Conservation (phyloP, 2,329 filamentous ascomycete genomes). For the Hypoxylon sp. region DNA sequence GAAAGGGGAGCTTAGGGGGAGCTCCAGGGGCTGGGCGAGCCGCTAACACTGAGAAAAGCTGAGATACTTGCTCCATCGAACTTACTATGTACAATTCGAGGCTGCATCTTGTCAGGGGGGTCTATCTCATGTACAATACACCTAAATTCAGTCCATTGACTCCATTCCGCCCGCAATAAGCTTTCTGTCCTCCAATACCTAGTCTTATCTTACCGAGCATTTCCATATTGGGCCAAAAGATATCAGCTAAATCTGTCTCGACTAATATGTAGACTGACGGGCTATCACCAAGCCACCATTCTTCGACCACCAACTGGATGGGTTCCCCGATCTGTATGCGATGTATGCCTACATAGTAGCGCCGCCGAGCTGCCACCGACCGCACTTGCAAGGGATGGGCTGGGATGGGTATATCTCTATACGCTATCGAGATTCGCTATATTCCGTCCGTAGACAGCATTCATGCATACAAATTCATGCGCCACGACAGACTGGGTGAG, state of each 20-base stretch:
- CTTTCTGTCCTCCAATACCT: slow-evolving; percentile 24
- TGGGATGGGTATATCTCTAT: background rate
- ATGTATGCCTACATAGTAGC: slow-evolving; percentile 2
- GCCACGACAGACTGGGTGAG: slow-evolving; percentile 11
- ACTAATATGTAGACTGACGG: background rate
- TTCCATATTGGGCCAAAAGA: background rate
- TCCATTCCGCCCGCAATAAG: slow-evolving; percentile 27
- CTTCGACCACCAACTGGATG: slow-evolving; percentile 1
- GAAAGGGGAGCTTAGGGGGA: background rate
- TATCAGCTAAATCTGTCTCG: slow-evolving; percentile 2
- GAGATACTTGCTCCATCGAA: slow-evolving; percentile 23
- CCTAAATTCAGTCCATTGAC: slow-evolving; percentile 32
- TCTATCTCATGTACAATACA: slow-evolving; percentile 23
- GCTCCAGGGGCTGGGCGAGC: slow-evolving; percentile 16
- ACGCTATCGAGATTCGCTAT: slow-evolving; percentile 1
- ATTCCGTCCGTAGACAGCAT: background rate
- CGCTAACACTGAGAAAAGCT: slow-evolving; percentile 19
- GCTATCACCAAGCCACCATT: background rate
- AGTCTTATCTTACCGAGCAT: background rate
- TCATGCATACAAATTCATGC: slow-evolving; percentile 18
- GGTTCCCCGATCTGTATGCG: slow-evolving; percentile 5
- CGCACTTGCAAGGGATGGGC: slow-evolving; percentile 15
- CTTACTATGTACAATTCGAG: slow-evolving; percentile 36
- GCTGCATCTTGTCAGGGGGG: slow-evolving; percentile 24
- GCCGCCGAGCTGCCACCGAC: slow-evolving; percentile 9